Evolutionary conservation across 371 early-diverging fungal species (phyloP), one percentile per base, ranked within the genome.

Genomic region (Dichotomocladium elegans): DNA sequence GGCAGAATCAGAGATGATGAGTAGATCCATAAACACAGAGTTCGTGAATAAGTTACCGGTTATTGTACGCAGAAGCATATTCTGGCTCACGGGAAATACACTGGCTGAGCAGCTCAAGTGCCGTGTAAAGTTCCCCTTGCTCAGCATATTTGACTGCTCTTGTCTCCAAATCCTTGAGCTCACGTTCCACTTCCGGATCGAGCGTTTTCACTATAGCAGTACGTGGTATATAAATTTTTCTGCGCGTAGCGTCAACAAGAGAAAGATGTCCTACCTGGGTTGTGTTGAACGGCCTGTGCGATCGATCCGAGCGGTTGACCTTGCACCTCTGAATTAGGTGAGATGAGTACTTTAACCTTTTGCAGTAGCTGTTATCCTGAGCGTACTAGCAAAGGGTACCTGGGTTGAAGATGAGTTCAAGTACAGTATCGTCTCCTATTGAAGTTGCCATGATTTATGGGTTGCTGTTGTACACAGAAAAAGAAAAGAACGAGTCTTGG

Each of bases 31-130:
- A 10, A 1, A 10, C 12, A 46, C 44, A 40, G 29, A 10, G 29
- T 14, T n/a, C n/a, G 14, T 26, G 12, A 25, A 22, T 11, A 22
- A 46, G 31, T 49, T 76, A 86, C 85, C 91, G 69, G 72, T 94
- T 94, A 68, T 93, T 94, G 63, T 89, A 92, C 0, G 83, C 89
- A 2, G 90, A 88, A 19, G 92, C 86, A 68, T 91, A 92, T 25
- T 65, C 60, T 5, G 85, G 80, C 59, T 83, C 85, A 9, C 80
- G 54, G 10, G 47, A 37, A 29, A 89, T 83, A 22, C 79, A 77
- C 46, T 65, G 47, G 14, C 78, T 54, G 3, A 87, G 57, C 7
- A 66, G 19, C 0, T 37, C 41, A 6, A 89, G 58, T 30, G 87
- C 85, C 12, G 57, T 68, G 3, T 64, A 53, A 8, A 82, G 47